Evolutionary conservation across 2,329 filamentous ascomycete genomes (phyloP).

Genomic region (Monilinia aucupariae): DNA sequence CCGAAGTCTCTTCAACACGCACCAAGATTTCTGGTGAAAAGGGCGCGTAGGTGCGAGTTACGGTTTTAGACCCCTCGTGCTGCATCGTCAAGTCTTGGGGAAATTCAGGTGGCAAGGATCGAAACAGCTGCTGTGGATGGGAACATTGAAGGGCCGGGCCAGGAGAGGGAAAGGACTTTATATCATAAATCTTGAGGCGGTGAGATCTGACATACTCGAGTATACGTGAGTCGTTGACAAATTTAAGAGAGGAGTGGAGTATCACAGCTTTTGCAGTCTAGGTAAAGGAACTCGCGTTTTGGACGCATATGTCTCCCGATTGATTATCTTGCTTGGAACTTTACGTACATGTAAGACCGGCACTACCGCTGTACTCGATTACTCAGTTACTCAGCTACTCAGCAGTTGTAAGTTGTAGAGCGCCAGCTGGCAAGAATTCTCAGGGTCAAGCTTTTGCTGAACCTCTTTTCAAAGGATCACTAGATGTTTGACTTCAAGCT

Average conservation of each 20-base stretch:
- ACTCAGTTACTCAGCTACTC: background rate
- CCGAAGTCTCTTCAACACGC: conserved; percentile 20
- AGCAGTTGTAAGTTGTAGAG: background rate
- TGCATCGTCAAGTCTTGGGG: background rate
- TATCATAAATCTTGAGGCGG: background rate
- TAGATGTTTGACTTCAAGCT: background rate
- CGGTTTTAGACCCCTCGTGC: background rate
- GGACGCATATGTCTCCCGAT: background rate
- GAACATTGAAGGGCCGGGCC: background rate
- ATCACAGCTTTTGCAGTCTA: background rate
- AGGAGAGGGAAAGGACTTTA: background rate
- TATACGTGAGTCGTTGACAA: background rate
- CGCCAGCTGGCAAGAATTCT: background rate
- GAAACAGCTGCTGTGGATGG: background rate
- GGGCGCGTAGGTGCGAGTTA: conserved; percentile 3
- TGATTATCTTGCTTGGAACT: background rate
- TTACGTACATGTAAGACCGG: background rate
- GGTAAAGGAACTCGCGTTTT: background rate
- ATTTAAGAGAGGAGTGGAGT: background rate
- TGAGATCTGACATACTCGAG: too few species aligned
- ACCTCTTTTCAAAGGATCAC: background rate
- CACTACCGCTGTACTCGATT: background rate
- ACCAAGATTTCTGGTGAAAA: conserved; percentile 6
- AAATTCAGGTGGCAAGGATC: background rate
- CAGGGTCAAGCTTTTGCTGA: background rate